phyloP scores from a whole-genome alignment of 305 asterid genomes.

The Petunia hybrid region DNA sequence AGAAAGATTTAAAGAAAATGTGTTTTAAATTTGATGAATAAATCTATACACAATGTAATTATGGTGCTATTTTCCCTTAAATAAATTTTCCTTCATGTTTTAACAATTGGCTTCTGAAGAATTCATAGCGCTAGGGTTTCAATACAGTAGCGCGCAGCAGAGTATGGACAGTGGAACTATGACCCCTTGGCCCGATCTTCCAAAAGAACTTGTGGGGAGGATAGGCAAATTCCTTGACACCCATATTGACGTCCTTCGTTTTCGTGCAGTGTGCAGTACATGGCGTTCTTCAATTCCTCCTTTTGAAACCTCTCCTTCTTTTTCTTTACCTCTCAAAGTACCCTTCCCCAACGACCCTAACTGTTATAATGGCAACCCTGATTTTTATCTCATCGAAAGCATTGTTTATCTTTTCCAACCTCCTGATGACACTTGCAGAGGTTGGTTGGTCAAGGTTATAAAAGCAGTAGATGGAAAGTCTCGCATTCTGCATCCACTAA shows the following conservation, averaged over 20 bases:
- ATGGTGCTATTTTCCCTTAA: too few species aligned
- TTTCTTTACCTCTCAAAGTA: constrained; percentile 13
- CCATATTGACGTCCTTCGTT: constrained; percentile 38
- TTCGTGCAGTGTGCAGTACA: constrained; percentile 40
- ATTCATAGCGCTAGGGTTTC: too few species aligned
- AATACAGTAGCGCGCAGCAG: background rate
- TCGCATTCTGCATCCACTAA: background rate
- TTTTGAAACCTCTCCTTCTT: constrained; percentile 34
- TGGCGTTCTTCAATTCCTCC: constrained; percentile 41
- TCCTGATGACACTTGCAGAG: background rate
- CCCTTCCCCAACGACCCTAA: background rate
- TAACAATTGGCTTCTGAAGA: too few species aligned
- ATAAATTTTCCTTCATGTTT: too few species aligned
- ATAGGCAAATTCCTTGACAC: constrained; percentile 37
- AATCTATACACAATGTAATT: too few species aligned
- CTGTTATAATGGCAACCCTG: background rate
- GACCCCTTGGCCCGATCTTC: background rate
- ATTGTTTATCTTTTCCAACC: background rate
- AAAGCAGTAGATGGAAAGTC: background rate
- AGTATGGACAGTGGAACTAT: background rate
- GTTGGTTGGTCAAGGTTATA: background rate
- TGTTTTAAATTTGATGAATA: too few species aligned
- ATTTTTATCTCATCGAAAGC: background rate
- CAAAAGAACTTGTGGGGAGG: constrained; percentile 26
- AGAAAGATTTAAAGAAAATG: too few species aligned